Conservation (phyloP, 1,284 basidiomycete genomes). For the Cutaneotrichosporon sp. region DNA sequence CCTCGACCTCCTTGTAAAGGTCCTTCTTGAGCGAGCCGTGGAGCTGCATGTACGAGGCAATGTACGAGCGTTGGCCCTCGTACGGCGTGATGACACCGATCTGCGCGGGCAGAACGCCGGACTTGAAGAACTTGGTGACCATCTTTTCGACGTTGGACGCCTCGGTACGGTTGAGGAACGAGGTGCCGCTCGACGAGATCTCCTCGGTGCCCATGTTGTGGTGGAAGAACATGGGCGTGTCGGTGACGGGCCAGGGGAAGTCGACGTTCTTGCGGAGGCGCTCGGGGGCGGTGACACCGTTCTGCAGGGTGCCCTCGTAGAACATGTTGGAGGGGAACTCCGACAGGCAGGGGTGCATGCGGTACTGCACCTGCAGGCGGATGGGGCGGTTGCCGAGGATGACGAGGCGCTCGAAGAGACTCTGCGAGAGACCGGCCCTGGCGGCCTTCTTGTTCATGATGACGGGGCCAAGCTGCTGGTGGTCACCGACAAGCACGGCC, state of each 20-base stretch:
- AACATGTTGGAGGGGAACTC: conserved; percentile 99
- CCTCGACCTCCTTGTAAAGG: conserved; percentile 98
- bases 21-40: conserved; percentile 98
- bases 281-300: conserved; percentile 98
- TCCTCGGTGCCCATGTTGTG: conserved; percentile 99
- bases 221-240: conserved; percentile 99
- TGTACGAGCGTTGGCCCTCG: conserved; percentile 97
- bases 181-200: conserved; percentile 97
- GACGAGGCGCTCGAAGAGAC: conserved; percentile 95
- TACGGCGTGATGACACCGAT: conserved; percentile 99
- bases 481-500: conserved; percentile 96
- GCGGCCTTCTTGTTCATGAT: conserved; percentile 99
- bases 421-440: conserved; percentile 93
- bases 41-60: conserved; percentile 99
- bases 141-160: conserved; percentile 99
- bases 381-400: conserved; percentile 94
- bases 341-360: conserved; percentile 99
- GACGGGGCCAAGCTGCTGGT: conserved; percentile 96
- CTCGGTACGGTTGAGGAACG: conserved; percentile 97
- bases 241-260: conserved; percentile 98
- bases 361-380: conserved; percentile 98
- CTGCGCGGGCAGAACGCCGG: conserved; percentile 89
- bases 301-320: conserved; percentile 98
- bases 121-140: conserved; percentile 99
- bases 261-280: conserved; percentile 95